Base-by-base conservation (phyloP, 164 flowering plant genomes). In the Litsea cubeba region DNA sequence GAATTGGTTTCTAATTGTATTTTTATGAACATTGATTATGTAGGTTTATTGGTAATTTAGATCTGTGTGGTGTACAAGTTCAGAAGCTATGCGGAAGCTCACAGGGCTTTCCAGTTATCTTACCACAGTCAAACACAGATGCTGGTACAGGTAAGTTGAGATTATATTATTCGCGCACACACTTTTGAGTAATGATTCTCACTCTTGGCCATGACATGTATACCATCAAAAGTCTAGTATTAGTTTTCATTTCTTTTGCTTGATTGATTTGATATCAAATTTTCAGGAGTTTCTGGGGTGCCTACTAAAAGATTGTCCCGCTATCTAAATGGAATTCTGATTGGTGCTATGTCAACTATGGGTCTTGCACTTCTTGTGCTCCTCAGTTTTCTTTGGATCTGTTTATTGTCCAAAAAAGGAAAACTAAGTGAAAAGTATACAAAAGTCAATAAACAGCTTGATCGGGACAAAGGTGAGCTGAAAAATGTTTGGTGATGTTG, bases 31-130 rank as follows among this genome's bases (percentile, higher is more conserved):
- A 12, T 63, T 63, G 66, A 22, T 22, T 63, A 63, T 24, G 18
- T 20, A 95, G 98, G 84, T 95, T 92, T 83, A 77, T 82, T 70
- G 99, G 99, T 20, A 95, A 95, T 81, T 76, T 85, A 74, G 92
- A 95, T 82, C 91, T 95, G 35, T 95, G 99, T 85, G 99, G 99
- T 62, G 83, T 77, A 65, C 99, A 91, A 86, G 82, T 93, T 73
- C 82, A 85, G 75, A 93, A 89, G 81, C 88, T 89, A 25, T 95
- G 99, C 63, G 82, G 82, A 28, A 88, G 89, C 23, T 88, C 99
- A 58, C 62, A 88, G 82, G 99, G 98, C 67, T 93, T 93, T 81
- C 99, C 98, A 57, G 99, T 81, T 14, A 94, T 92, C 26, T 78
- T 95, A 64, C 99, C 99, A 6, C 94, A 88, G 74, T 87, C 88